Evolutionary conservation across 2,329 filamentous ascomycete species (phyloP).

Genomic region (Colletotrichum lindemuthianum): DNA sequence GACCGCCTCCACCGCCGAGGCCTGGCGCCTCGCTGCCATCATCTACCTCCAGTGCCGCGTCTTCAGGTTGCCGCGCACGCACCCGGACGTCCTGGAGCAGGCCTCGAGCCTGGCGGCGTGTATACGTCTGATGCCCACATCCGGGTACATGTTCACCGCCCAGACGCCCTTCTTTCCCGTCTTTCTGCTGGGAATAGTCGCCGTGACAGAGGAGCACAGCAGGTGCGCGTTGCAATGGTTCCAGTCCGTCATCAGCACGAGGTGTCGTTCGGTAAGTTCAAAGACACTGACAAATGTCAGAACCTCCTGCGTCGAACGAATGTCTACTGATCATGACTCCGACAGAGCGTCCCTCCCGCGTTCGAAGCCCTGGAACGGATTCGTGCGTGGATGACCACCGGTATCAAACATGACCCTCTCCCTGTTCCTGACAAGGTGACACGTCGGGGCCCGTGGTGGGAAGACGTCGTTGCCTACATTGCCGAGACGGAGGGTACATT

Average conservation of each 20-base stretch:
- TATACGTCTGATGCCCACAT: conserved; percentile 53
- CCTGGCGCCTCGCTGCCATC: conserved; percentile 52
- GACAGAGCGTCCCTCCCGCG: conserved; percentile 53
- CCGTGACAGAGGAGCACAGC: conserved; percentile 43
- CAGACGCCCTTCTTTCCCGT: conserved; percentile 54
- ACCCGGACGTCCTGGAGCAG: conserved; percentile 46
- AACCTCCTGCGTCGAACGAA: too few relatives aligned
- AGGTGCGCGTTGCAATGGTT: conserved; percentile 48
- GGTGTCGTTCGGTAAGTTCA: conserved; percentile 52
- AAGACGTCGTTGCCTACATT: conserved; percentile 48
- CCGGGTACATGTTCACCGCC: conserved; percentile 51
- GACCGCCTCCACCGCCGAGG: conserved; percentile 53
- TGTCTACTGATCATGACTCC: not conserved
- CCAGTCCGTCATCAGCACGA: conserved; percentile 46
- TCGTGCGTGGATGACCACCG: conserved; percentile 47
- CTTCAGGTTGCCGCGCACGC: conserved; percentile 50
- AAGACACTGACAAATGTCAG: too few relatives aligned
- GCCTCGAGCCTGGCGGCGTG: conserved; percentile 48
- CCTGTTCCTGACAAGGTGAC: conserved; percentile 40
- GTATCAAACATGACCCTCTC: conserved; percentile 35
- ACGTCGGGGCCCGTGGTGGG: conserved; percentile 51
- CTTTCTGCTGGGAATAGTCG: conserved; percentile 52
- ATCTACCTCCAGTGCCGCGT: conserved; percentile 53
- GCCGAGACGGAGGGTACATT: conserved; percentile 47
- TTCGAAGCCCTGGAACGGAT: conserved; percentile 46